Conservation (phyloP, 1,139 yeast genomes). For the Lodderomyces elongisporus region DNA sequence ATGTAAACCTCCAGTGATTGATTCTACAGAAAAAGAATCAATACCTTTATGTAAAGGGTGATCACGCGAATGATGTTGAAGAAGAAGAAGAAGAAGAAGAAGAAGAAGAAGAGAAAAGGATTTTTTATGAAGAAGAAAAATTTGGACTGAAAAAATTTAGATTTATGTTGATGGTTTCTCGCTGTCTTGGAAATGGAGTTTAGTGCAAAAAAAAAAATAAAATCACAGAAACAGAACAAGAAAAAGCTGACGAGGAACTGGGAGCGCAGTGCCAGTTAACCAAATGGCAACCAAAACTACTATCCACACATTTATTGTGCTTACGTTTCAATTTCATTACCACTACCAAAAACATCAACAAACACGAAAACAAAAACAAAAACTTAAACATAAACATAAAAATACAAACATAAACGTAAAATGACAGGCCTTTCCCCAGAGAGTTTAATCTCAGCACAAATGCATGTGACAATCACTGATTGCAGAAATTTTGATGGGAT, state of each 20-base stretch:
- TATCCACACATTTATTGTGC: too few relatives aligned
- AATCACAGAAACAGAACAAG: too few relatives aligned
- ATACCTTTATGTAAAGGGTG: constrained; percentile 29
- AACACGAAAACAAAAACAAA: too few relatives aligned
- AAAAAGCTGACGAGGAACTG: too few relatives aligned
- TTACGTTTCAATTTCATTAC: too few relatives aligned
- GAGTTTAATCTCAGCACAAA: constrained; percentile 29
- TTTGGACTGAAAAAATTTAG: background rate
- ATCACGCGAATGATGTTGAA: constrained; percentile 45
- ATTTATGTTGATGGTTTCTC: background rate
- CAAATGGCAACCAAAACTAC: too few relatives aligned
- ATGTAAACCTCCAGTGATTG: constrained; percentile 19
- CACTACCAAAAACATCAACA: too few relatives aligned
- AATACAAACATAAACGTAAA: too few relatives aligned
- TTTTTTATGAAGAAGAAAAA: constrained; percentile 1
- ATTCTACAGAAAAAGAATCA: constrained; percentile 15
- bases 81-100: constrained; percentile 11
- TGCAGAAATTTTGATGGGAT: constrained; percentile 34
- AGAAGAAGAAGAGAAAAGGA: constrained; percentile 1
- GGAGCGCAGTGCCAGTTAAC: too few relatives aligned
- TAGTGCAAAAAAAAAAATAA: background rate
- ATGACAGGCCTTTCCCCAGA: too few relatives aligned
- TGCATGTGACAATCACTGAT: constrained; percentile 29
- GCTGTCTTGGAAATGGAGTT: background rate
- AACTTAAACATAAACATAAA: too few relatives aligned